Base-by-base conservation (phyloP, 1,284 basidiomycete species). In the Ceratobasidium sp. region DNA sequence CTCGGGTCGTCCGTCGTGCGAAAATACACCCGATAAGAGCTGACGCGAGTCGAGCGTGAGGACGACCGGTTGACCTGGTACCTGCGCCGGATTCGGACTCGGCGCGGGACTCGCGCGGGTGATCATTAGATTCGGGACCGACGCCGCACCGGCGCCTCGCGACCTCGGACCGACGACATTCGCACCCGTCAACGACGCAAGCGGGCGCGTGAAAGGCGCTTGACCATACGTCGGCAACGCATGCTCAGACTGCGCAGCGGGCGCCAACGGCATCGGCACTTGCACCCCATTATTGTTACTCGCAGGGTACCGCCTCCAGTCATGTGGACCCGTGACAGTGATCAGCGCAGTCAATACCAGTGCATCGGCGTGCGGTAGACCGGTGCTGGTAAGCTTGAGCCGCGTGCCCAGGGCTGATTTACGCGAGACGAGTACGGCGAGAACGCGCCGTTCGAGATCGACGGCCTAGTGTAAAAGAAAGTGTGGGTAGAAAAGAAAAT, bases 371-470 rank as follows among this genome's bases (percentile, higher is more conserved):
- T 75, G 50, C 12, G 38, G 42, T 10, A 75, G 50, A 17, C 71
- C 71, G 17, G 71, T 75, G 26, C 59, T 64, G 2, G 71, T 75
- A 9, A 75, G 59, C 28, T 75, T 75, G 46, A 75, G 71, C 20
- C 71, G 71, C 3, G 71, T 75, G 46, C 71, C 71, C 15, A 75
- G 71, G 12, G 71, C 71, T n/a, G 71, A 75, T 62, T 75, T 75
- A 48, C 71, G 71, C 9, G 71, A 75, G 5, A 75, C 61, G 28
- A 75, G 46, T 3, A 75, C 50, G 38, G 59, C 71, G 33, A 75
- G 71, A 17, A 75, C 71, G 61, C 71, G 71, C 44, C 71, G 59
- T 28, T 75, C 71, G 40, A 75, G 71, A 75, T 75, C 71, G 61
- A 75, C 59, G 5, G 71, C 71, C 71, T 75, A 26, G 12, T 12